Percentiles rank a stretch among this genome's conserved stretches.
These are phyloP conservation scores for Ramaria sp. DNA, from an alignment of 768 basidiomycete genomes.

Conservation along the genomic window DNA sequence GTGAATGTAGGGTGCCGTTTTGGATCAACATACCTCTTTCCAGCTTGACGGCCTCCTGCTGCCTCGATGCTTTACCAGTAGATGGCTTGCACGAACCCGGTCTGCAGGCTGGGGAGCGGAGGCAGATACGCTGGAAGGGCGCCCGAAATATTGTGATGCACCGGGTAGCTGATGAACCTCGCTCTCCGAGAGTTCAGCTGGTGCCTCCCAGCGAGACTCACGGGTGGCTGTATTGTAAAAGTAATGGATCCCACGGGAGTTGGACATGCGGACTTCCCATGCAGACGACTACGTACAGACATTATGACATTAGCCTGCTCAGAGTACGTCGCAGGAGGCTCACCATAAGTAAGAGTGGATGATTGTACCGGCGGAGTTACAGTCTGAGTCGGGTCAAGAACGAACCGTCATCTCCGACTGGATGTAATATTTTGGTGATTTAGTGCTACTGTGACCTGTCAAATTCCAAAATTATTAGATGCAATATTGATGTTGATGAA, in stretches of 20 bases:
- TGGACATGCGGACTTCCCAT: slow-evolving; percentile 89
- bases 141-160: slow-evolving; percentile 38
- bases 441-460: too few species aligned
- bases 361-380: too few species aligned
- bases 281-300: neutral
- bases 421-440: too few species aligned
- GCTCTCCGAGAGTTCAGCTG: slow-evolving; percentile 47
- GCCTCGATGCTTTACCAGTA: slow-evolving; percentile 83
- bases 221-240: slow-evolving; percentile 71
- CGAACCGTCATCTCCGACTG: too few species aligned
- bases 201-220: slow-evolving; percentile 74
- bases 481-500: too few species aligned
- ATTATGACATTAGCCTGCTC: neutral
- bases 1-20: neutral
- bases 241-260: slow-evolving; percentile 69
- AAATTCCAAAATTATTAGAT: too few species aligned
- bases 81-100: slow-evolving; percentile 87
- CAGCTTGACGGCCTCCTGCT: slow-evolving; percentile 74
- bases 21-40: slow-evolving; percentile 53
- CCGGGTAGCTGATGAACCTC: slow-evolving; percentile 58
- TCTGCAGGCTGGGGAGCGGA: slow-evolving; percentile 21
- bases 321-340: neutral
- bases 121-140: slow-evolving; percentile 10
- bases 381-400: too few species aligned
- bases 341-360: neutral